Evolutionary conservation across 129 eudicot species (phyloP), one percentile per base, ranked within the genome.

Genomic region (Flaveria sonorensis): DNA sequence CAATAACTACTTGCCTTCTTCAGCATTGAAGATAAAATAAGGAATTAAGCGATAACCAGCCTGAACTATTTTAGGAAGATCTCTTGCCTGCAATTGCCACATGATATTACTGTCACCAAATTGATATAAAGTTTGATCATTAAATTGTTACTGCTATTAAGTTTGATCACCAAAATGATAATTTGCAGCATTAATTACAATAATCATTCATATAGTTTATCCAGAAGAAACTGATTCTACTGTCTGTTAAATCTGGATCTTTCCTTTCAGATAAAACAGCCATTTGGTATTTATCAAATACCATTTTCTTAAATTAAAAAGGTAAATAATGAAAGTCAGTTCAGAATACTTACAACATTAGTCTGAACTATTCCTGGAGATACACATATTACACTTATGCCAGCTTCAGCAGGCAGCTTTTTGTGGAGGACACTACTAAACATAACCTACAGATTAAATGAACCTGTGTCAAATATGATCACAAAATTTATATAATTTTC

Each of bases 301-400:
- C 51, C 48, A 62, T 16, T 19, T 14, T 61, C n/a, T 24, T 11
- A 24, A 12, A 24, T 61, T 61, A 63, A 63, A 63, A 14, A 15
- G 20, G 69, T 30, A n/a, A 30, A 63, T 23, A 30, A 28, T 30
- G 7, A 46, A 67, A 40, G 57, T 68, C 43, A 82, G 52, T 67
- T 83, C 53, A 69, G 78, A 36, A 47, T 68, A 77, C 90, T 70
- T 89, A 91, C 99, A 81, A 94, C 97, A 79, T 91, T 91, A 48
- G 99, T 94, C 42, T 91, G 96, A 68, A 94, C 99, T 55, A 94
- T 92, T 81, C 99, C 99, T 65, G 99, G 99, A 39, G 97, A 86
- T 53, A 74, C 96, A 83, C 99, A 94, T 15, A 88, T 79, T 76
- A 94, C 93, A 68, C 86, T 91, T 81, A 94, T 83, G 64, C 97